These are phyloP conservation scores for Croton setiger DNA, from an alignment of 441 rosid species.

Conservation along the genomic window DNA sequence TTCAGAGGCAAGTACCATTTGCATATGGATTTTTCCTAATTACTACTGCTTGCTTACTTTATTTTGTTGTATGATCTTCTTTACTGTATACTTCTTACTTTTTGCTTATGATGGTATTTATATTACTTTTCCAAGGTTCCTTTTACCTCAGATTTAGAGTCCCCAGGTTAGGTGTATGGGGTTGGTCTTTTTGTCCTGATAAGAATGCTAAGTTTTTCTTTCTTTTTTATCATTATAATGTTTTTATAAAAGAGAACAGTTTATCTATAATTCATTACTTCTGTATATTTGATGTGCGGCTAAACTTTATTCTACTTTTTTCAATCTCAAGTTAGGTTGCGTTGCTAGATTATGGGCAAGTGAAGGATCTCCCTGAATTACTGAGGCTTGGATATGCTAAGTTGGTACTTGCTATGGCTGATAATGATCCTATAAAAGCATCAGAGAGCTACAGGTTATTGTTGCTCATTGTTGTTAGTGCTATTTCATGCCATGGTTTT, in stretches of 20 bases:
- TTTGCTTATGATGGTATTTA: too few relatives aligned
- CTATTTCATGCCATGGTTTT: not conserved
- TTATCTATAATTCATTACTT: constrained; percentile 6
- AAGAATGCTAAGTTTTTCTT: too few relatives aligned
- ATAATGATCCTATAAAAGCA: constrained; percentile 55
- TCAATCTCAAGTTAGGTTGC: constrained; percentile 61
- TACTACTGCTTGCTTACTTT: constrained; percentile 9
- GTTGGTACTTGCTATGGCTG: constrained; percentile 84
- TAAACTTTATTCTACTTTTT: constrained; percentile 23
- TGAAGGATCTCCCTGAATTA: constrained; percentile 84
- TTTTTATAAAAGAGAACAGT: not conserved
- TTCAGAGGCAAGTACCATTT: constrained; percentile 67
- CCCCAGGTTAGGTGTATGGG: too few relatives aligned
- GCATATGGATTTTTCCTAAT: constrained; percentile 15
- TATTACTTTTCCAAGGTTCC: too few relatives aligned
- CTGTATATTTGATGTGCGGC: constrained; percentile 9
- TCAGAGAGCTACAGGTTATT: constrained; percentile 76
- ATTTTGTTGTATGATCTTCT: not conserved
- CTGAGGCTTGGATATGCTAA: constrained; percentile 86
- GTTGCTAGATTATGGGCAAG: constrained; percentile 94
- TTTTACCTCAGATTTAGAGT: too few relatives aligned
- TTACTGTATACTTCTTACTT: not conserved
- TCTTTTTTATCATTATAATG: too few relatives aligned
- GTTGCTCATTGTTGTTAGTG: not conserved
- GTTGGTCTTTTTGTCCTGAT: too few relatives aligned